Percentiles rank a stretch among this genome's conserved stretches.
Conservation (phyloP, 441 rosid genomes). For the Gossypium gossypioides region DNA sequence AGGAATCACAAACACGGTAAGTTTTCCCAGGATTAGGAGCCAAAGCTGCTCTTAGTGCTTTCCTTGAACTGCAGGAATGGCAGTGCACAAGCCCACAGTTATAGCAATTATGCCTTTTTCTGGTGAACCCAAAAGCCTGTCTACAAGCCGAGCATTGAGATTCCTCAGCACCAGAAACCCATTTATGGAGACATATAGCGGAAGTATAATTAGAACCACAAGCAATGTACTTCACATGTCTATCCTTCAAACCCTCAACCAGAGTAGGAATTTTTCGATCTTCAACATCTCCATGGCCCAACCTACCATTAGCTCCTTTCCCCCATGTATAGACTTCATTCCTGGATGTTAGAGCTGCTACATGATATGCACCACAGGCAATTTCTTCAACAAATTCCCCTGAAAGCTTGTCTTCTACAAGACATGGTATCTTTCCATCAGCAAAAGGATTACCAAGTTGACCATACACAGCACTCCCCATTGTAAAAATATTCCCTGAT, state of each 20-base stretch:
- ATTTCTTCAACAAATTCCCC: constrained; percentile 78
- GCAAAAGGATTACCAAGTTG: constrained; percentile 75
- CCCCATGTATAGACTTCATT: constrained; percentile 97
- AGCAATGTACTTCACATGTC: constrained; percentile 78
- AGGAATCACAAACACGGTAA: constrained; percentile 88
- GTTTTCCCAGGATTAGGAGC: constrained; percentile 83
- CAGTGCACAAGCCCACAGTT: constrained; percentile 96
- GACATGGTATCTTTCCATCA: constrained; percentile 68
- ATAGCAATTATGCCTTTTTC: constrained; percentile 92
- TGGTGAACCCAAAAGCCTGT: constrained; percentile 82
- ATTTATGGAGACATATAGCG: constrained; percentile 84
- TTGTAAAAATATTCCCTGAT: constrained; percentile 68
- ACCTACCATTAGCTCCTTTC: constrained; percentile 91
- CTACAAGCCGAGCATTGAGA: constrained; percentile 88
- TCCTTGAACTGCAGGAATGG: constrained; percentile 89
- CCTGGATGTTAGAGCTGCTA: constrained; percentile 63
- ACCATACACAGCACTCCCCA: constrained; percentile 93
- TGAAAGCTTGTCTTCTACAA: constrained; percentile 67
- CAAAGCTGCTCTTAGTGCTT: constrained; percentile 74
- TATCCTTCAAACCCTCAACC: constrained; percentile 78
- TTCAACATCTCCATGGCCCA: constrained; percentile 91
- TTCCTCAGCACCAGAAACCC: constrained; percentile 93
- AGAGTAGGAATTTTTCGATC: constrained; percentile 75
- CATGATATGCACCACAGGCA: constrained; percentile 86
- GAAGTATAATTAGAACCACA: constrained; percentile 86